Percentiles rank a stretch among this genome's conserved stretches.
These are phyloP conservation scores for Iris pallida DNA, from an alignment of 116 monocot species.

Conservation along the genomic window DNA sequence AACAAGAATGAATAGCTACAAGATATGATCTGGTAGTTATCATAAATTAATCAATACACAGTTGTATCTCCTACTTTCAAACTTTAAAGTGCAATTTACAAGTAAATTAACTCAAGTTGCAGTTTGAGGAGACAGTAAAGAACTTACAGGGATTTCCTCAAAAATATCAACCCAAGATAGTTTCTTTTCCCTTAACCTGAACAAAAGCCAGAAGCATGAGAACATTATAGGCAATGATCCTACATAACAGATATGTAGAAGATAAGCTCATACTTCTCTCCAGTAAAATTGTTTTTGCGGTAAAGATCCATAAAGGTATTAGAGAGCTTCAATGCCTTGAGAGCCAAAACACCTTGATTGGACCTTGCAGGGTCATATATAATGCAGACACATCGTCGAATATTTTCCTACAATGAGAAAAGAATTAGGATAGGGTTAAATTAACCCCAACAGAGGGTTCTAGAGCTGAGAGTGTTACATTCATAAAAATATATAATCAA, in stretches of 20 bases:
- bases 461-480: no score
- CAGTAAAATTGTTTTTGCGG: slow-evolving; percentile 67
- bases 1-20: neutral
- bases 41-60: neutral
- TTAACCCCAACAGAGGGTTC: no score
- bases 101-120: neutral
- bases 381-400: slow-evolving; percentile 89
- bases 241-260: neutral
- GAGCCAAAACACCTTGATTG: slow-evolving; percentile 79
- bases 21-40: neutral
- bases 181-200: slow-evolving; percentile 86
- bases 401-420: slow-evolving; percentile 64
- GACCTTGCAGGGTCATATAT: slow-evolving; percentile 90
- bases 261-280: slow-evolving; percentile 64
- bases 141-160: slow-evolving; percentile 90
- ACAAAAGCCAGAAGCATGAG: slow-evolving; percentile 2
- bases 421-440: no score
- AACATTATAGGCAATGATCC: neutral
- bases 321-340: slow-evolving; percentile 88
- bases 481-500: no score
- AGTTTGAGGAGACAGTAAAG: neutral
- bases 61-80: neutral
- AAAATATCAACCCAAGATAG: slow-evolving; percentile 95
- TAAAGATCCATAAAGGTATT: slow-evolving; percentile 96
- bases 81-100: neutral